phyloP scores from a whole-genome alignment of 805 yeast genomes.

The Spathaspora passalidarum region DNA sequence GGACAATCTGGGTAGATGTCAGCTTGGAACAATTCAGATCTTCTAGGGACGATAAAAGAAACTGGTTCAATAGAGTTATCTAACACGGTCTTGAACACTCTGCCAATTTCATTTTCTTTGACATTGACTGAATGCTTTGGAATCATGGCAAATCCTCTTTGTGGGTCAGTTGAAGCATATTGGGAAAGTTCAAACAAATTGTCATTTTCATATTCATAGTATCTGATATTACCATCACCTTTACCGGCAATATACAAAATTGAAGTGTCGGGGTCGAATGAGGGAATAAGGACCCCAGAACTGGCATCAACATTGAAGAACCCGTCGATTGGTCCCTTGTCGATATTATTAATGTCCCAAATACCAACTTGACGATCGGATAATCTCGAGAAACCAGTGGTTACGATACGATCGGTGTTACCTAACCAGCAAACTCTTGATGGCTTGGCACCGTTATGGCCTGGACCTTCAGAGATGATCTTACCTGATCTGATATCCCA shows the following conservation, averaged over 20 bases:
- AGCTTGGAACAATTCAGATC: constrained; percentile 86
- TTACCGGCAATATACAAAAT: constrained; percentile 91
- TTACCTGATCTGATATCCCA: constrained; percentile 86
- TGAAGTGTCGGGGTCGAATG: constrained; percentile 76
- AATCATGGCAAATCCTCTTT: constrained; percentile 90
- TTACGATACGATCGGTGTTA: constrained; percentile 74
- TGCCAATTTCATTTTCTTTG: constrained; percentile 79
- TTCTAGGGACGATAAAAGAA: constrained; percentile 90
- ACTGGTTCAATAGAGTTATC: constrained; percentile 86
- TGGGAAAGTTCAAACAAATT: constrained; percentile 83
- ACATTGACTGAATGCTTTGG: constrained; percentile 81
- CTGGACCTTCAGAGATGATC: constrained; percentile 77
- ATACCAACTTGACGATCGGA: constrained; percentile 94
- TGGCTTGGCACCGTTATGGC: constrained; percentile 91
- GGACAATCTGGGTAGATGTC: constrained; percentile 94
- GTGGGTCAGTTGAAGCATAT: constrained; percentile 85
- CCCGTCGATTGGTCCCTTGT: constrained; percentile 84
- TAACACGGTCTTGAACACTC: constrained; percentile 81
- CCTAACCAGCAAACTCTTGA: constrained; percentile 91
- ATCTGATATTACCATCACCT: constrained; percentile 96
- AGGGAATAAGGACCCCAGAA: constrained; percentile 91
- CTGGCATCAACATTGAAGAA: constrained; percentile 83
- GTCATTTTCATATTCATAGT: constrained; percentile 85
- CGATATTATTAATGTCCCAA: constrained; percentile 80
- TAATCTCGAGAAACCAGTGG: constrained; percentile 91